A percentile compares a stretch with the other conserved stretches of the same genome.
These are phyloP conservation scores for Dioscorea zingiberensis DNA, from an alignment of 106 monocot species.

Conservation along the genomic window DNA sequence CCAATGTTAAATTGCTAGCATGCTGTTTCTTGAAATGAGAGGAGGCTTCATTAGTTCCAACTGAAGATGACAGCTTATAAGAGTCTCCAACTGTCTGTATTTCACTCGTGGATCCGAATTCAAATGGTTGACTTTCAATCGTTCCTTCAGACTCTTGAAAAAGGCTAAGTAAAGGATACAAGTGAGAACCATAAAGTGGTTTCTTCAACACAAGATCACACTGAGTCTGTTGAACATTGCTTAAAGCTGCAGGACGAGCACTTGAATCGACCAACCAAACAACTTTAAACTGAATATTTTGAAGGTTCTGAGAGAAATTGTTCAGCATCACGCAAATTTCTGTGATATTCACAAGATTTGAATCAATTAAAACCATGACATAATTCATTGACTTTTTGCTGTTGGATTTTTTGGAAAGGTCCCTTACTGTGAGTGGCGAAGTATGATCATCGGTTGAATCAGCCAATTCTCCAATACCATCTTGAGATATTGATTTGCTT, in stretches of 20 bases:
- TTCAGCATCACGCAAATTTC: constrained; percentile 23
- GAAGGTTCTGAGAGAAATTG: constrained; percentile 13
- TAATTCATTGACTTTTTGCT: not conserved
- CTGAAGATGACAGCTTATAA: not conserved
- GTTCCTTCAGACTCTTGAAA: constrained; percentile 37
- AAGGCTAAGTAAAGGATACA: constrained; percentile 30
- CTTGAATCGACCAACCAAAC: constrained; percentile 46
- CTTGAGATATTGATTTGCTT: not conserved
- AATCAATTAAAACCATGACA: constrained; percentile 53
- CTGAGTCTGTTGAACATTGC: constrained; percentile 7
- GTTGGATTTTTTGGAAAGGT: constrained; percentile 1
- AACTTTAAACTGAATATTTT: constrained; percentile 30
- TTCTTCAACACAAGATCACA: constrained; percentile 54
- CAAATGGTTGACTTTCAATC: constrained; percentile 8
- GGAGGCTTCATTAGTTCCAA: not conserved
- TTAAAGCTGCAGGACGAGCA: constrained; percentile 20
- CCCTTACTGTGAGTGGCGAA: constrained; percentile 10
- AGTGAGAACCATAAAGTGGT: constrained; percentile 77
- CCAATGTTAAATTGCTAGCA: not conserved
- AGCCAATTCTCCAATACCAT: constrained; percentile 4
- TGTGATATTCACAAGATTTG: constrained; percentile 15
- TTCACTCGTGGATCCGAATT: not conserved
- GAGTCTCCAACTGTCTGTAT: not conserved
- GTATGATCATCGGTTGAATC: constrained; percentile 1
- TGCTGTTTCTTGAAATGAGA: not conserved